These are phyloP conservation scores for Claviceps cyperi DNA, from an alignment of 2,329 filamentous ascomycete species.

Conservation along the genomic window DNA sequence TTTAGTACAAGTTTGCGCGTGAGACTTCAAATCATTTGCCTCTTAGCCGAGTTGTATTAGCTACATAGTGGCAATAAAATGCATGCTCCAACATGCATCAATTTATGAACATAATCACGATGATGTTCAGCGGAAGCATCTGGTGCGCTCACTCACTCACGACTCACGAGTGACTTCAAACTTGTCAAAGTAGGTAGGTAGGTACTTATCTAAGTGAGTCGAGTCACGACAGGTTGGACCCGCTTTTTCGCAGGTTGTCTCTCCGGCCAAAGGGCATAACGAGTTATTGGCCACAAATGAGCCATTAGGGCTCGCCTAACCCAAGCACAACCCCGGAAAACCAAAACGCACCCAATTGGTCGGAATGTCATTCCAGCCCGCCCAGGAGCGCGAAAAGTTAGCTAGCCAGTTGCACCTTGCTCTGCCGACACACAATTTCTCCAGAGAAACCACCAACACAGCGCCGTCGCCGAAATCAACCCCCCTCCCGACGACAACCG, in stretches of 20 bases:
- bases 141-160: neutral
- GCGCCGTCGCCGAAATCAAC: conserved; percentile 5
- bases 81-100: neutral
- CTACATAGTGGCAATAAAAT: neutral
- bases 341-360: conserved; percentile 5
- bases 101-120: too few species aligned
- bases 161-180: too few species aligned
- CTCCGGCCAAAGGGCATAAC: conserved; percentile 9
- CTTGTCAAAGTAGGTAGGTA: neutral
- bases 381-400: conserved; percentile 12
- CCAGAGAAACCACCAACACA: conserved; percentile 7
- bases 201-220: neutral
- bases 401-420: conserved; percentile 3
- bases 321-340: conserved; percentile 13
- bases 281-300: conserved; percentile 8
- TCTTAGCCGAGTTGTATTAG: neutral
- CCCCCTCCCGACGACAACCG: conserved; percentile 11
- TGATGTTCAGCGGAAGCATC: neutral
- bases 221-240: conserved; percentile 3
- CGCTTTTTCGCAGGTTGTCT: conserved; percentile 8
- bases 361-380: conserved; percentile 1
- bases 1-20: neutral
- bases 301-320: conserved; percentile 20
- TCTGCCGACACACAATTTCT: conserved; percentile 3
- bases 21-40: neutral